Conservation (phyloP, 1,284 basidiomycete genomes). For the Mycosarcoma mackinlayi region DNA sequence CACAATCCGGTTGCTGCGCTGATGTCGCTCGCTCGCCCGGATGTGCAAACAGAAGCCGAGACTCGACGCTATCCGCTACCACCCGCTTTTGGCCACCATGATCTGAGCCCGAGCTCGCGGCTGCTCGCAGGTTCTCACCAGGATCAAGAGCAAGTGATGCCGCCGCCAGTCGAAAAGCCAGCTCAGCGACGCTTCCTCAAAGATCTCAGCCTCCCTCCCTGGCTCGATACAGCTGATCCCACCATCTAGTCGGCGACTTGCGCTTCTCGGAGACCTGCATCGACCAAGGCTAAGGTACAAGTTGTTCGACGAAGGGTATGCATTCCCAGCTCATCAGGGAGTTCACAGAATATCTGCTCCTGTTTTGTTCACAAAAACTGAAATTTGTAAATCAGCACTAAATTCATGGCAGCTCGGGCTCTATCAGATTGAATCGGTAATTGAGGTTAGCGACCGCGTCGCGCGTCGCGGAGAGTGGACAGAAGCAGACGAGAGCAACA, state of each 20-base stretch:
- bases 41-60: not conserved
- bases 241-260: not conserved
- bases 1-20: not conserved
- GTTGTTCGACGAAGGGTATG: too few species aligned
- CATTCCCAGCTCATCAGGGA: too few species aligned
- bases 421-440: constrained; percentile 1
- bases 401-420: not conserved
- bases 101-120: not conserved
- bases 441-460: constrained; percentile 30
- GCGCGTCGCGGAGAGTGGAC: constrained; percentile 37
- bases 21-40: not conserved
- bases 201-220: constrained; percentile 11
- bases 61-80: not conserved
- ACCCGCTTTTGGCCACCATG: too few species aligned
- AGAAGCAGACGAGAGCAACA: constrained; percentile 24
- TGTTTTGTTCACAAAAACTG: too few species aligned
- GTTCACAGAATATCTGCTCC: too few species aligned
- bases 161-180: constrained; percentile 8
- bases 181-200: constrained; percentile 31
- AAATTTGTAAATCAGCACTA: too few species aligned
- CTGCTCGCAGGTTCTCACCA: not conserved
- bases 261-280: too few species aligned
- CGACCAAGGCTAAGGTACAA: too few species aligned
- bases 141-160: not conserved
- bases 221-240: constrained; percentile 7